These are phyloP conservation scores for Ophiostoma montium DNA, from an alignment of 2,329 filamentous ascomycete species.

Conservation along the genomic window DNA sequence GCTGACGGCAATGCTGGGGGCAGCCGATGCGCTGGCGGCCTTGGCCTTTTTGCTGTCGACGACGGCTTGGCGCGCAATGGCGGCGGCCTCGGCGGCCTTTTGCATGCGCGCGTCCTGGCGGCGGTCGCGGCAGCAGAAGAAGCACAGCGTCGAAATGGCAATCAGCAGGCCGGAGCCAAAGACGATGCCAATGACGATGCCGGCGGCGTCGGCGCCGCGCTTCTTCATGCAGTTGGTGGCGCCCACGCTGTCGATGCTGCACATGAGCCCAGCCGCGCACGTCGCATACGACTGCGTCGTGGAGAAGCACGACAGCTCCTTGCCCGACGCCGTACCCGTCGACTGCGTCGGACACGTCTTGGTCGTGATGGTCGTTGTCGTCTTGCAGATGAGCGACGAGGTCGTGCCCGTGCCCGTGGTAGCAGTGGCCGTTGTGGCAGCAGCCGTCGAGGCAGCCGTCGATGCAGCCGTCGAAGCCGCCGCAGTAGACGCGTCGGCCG, in stretches of 20 bases:
- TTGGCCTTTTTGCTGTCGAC: constrained; percentile 25
- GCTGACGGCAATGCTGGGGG: not conserved
- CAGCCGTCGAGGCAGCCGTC: not conserved
- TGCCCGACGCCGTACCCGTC: constrained; percentile 21
- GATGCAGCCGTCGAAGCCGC: constrained; percentile 2
- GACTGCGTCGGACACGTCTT: constrained; percentile 26
- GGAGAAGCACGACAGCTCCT: constrained; percentile 24
- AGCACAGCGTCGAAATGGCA: constrained; percentile 28
- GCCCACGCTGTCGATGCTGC: constrained; percentile 26
- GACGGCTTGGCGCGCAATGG: constrained; percentile 29
- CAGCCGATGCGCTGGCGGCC: constrained; percentile 12
- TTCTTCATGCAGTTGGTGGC: constrained; percentile 29
- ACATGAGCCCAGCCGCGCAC: constrained; percentile 31
- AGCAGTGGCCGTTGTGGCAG: constrained; percentile 20
- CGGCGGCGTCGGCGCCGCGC: constrained; percentile 26
- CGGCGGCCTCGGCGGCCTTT: constrained; percentile 35
- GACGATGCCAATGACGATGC: constrained; percentile 33
- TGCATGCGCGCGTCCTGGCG: constrained; percentile 27
- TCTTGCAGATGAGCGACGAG: constrained; percentile 17
- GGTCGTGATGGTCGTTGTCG: constrained; percentile 21
- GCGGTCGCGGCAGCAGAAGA: constrained; percentile 38
- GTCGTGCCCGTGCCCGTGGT: constrained; percentile 19
- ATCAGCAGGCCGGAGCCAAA: constrained; percentile 28
- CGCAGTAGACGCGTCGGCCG: constrained; percentile 1
- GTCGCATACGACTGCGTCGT: constrained; percentile 22